Evolutionary conservation across 2,329 filamentous ascomycete genomes (phyloP).

Genomic region (Verticillium zaregamsianum): DNA sequence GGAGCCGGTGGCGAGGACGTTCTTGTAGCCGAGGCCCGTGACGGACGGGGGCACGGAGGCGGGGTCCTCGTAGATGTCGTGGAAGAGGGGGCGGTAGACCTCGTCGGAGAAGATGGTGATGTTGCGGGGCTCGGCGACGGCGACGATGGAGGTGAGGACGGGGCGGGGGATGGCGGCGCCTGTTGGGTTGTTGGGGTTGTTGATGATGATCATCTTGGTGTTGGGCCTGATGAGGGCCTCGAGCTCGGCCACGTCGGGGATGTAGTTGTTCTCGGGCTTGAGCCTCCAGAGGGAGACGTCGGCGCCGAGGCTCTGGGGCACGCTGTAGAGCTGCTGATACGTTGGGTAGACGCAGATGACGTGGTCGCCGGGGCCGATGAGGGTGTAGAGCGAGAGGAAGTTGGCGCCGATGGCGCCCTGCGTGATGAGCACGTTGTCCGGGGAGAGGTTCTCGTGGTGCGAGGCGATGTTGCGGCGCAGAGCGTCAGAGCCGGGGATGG

Average conservation of each 20-base stretch:
- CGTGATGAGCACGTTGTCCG: slow-evolving; percentile 66
- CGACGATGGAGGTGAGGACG: slow-evolving; percentile 57
- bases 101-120: slow-evolving; percentile 73
- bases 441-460: slow-evolving; percentile 51
- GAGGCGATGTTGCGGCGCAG: slow-evolving; percentile 62
- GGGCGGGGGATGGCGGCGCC: slow-evolving; percentile 63
- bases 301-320: slow-evolving; percentile 67
- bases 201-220: slow-evolving; percentile 59
- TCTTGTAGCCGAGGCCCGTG: slow-evolving; percentile 67
- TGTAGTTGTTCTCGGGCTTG: slow-evolving; percentile 56
- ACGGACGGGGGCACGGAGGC: slow-evolving; percentile 59
- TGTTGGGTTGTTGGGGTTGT: slow-evolving; percentile 82
- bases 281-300: slow-evolving; percentile 72
- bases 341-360: slow-evolving; percentile 80
- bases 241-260: slow-evolving; percentile 61
- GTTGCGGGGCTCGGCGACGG: slow-evolving; percentile 56
- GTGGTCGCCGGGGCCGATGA: slow-evolving; percentile 69
- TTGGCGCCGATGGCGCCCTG: slow-evolving; percentile 76
- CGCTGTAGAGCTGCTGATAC: slow-evolving; percentile 75
- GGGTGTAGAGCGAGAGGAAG: slow-evolving; percentile 65
- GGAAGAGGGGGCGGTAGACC: slow-evolving; percentile 81
- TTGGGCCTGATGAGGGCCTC: slow-evolving; percentile 59
- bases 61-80: slow-evolving; percentile 49
- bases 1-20: slow-evolving; percentile 69
- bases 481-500: slow-evolving; percentile 62